Conservation (phyloP, 768 basidiomycete species). For the Phylloporus arenicola region DNA sequence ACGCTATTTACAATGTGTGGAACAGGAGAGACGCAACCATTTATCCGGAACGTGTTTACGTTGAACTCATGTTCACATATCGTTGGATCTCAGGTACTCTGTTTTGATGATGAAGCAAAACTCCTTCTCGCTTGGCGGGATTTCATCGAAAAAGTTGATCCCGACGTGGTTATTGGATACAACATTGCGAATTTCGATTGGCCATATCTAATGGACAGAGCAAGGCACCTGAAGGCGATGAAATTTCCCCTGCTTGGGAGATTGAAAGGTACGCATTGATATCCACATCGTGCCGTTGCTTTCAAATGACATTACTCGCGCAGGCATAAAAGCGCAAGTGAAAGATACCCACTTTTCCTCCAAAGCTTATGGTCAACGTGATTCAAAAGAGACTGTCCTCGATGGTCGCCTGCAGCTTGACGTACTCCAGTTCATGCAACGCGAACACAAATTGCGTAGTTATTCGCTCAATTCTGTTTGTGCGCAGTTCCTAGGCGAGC, state of each 20-base stretch:
- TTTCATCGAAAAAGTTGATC: slow-evolving; percentile 86
- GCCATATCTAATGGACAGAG: slow-evolving; percentile 91
- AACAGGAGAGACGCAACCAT: slow-evolving; percentile 84
- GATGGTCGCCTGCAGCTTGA: slow-evolving; percentile 95
- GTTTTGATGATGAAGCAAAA: slow-evolving; percentile 66
- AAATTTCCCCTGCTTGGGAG: slow-evolving; percentile 75
- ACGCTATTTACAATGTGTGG: slow-evolving; percentile 2
- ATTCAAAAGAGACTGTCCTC: slow-evolving; percentile 88
- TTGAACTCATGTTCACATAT: slow-evolving; percentile 92
- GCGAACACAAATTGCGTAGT: slow-evolving; percentile 94
- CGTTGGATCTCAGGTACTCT: slow-evolving; percentile 94
- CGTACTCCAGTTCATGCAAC: slow-evolving; percentile 95
- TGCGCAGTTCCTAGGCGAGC: slow-evolving; percentile 94
- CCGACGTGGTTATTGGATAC: slow-evolving; percentile 95
- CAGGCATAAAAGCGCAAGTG: slow-evolving; percentile 70
- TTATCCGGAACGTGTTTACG: slow-evolving; percentile 95
- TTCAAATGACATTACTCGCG: slow-evolving; percentile 3
- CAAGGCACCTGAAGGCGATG: slow-evolving; percentile 66
- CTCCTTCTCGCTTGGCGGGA: slow-evolving; percentile 84
- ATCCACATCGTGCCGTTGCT: not conserved
- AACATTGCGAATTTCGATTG: slow-evolving; percentile 94
- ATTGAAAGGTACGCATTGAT: slow-evolving; percentile 51
- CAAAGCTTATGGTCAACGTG: slow-evolving; percentile 94
- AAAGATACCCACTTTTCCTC: slow-evolving; percentile 98
- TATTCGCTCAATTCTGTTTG: slow-evolving; percentile 98